Base-by-base conservation (phyloP, 805 yeast genomes). In the Lipomyces sp. region DNA sequence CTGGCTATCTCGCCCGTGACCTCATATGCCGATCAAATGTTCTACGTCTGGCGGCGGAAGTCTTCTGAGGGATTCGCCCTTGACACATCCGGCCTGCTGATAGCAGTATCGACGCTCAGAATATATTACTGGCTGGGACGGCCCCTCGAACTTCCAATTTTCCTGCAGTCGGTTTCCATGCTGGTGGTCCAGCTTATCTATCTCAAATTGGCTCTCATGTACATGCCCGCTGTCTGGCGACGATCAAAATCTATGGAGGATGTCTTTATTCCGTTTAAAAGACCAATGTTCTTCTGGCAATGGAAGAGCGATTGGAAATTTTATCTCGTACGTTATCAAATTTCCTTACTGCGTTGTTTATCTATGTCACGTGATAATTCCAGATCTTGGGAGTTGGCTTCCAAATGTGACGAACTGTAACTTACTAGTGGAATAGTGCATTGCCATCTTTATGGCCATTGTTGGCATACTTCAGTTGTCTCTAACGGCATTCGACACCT, bases 11-110 rank as follows among this genome's bases (percentile, higher is more conserved):
- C 97, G 0, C 98, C 98, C 1, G 77, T 92, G 55, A 83, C 93
- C 67, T 90, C 97, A 5, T 92, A 93, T 75, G 96, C 97, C 2
- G 85, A 95, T 15, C 92, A 97, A 0, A 84, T 92, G 45, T 80
- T 85, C 57, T 82, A 89, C 69, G 92, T 92, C 13, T 83, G 86
- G 72, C 80, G 82, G 57, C 83, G 85, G 42, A 80, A 87, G 74
- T 83, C 92, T 0, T 84, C 94, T 0, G 81, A 85, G 30, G 98
- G 97, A 30, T 92, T 92, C 74, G 89, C 96, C 4, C 81, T 92
- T n/a, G 98, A 93, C 77, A 90, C 93, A 10, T 93, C 97, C 78
- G 93, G 92, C 5, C 90, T 97, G 5, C 92, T 93, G 97, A 76
- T 92, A 68, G 81, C 91, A 69, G 88, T 97, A 0, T 84, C 92